Conservation (phyloP, 2,329 filamentous ascomycete species). For the Colletotrichum sp. region DNA sequence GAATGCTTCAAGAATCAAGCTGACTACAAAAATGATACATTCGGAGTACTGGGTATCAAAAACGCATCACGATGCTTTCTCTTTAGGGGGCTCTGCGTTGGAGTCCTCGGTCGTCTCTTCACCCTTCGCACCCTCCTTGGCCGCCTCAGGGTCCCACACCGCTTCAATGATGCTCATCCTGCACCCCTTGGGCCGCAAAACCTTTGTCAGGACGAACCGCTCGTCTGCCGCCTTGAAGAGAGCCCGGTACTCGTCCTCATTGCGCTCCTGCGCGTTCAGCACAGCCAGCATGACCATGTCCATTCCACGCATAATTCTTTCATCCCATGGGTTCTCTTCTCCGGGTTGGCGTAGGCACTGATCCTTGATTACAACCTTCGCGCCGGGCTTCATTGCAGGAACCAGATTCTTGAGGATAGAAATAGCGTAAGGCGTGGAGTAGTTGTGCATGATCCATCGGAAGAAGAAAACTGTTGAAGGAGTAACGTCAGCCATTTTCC, state of each 20-base stretch:
- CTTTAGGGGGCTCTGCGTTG: background rate
- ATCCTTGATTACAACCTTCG: constrained; percentile 26
- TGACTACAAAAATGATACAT: background rate
- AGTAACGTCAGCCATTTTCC: background rate
- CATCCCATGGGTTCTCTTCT: constrained; percentile 46
- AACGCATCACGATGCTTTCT: background rate
- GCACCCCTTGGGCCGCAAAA: constrained; percentile 43
- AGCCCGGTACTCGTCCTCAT: constrained; percentile 47
- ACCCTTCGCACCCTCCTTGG: constrained; percentile 10
- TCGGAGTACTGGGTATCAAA: background rate
- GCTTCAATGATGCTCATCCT: constrained; percentile 55
- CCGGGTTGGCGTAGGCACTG: constrained; percentile 44
- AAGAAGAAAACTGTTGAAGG: constrained; percentile 46
- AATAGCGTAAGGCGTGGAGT: constrained; percentile 39
- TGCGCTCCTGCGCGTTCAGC: constrained; percentile 56
- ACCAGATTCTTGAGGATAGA: constrained; percentile 36
- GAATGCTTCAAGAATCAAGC: background rate
- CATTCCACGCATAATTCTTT: constrained; percentile 53
- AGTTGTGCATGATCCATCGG: constrained; percentile 50
- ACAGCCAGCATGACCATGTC: constrained; percentile 57
- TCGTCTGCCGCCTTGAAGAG: constrained; percentile 48
- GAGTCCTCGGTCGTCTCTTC: background rate
- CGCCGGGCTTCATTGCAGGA: constrained; percentile 41
- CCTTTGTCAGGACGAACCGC: constrained; percentile 49
- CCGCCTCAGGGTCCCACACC: constrained; percentile 42